These are phyloP conservation scores for Cladorrhinum sp. DNA, from an alignment of 2,329 filamentous ascomycete genomes.

Conservation along the genomic window DNA sequence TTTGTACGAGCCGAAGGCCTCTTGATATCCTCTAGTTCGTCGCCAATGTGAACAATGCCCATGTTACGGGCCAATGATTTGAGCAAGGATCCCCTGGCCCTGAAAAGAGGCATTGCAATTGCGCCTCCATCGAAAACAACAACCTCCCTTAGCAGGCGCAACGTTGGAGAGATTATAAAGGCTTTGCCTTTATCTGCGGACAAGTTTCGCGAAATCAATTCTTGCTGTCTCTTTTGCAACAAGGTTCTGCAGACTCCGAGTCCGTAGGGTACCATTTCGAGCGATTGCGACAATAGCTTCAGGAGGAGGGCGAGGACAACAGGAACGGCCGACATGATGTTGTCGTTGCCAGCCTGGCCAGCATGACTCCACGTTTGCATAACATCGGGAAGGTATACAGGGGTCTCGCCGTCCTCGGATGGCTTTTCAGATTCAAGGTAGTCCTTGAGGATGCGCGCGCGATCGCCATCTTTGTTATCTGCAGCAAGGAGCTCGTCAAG, in stretches of 20 bases:
- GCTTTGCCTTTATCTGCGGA: conserved; percentile 80
- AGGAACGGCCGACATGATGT: conserved; percentile 74
- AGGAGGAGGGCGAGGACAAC: conserved; percentile 80
- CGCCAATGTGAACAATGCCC: conserved; percentile 60
- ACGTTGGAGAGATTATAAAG: conserved; percentile 81
- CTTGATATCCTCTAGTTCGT: conserved; percentile 61
- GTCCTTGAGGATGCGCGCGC: conserved; percentile 60
- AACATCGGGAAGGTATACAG: conserved; percentile 70
- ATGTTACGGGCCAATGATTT: conserved; percentile 79
- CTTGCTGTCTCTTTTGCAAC: conserved; percentile 75
- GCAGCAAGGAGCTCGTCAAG: conserved; percentile 62
- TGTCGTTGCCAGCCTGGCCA: conserved; percentile 74
- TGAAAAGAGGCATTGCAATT: conserved; percentile 73
- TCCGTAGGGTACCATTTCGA: conserved; percentile 74
- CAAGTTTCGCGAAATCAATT: conserved; percentile 74
- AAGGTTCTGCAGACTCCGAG: conserved; percentile 77
- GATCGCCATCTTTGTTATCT: conserved; percentile 47
- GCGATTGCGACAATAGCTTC: conserved; percentile 68
- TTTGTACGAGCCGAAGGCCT: conserved; percentile 80
- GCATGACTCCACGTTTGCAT: conserved; percentile 88
- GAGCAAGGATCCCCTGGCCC: conserved; percentile 73
- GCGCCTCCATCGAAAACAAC: conserved; percentile 81
- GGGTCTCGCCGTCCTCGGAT: conserved; percentile 52
- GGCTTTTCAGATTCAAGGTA: conserved; percentile 62
- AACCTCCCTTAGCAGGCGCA: conserved; percentile 84